Base-by-base conservation (phyloP, 768 basidiomycete genomes). In the Pisolithus orientalis region DNA sequence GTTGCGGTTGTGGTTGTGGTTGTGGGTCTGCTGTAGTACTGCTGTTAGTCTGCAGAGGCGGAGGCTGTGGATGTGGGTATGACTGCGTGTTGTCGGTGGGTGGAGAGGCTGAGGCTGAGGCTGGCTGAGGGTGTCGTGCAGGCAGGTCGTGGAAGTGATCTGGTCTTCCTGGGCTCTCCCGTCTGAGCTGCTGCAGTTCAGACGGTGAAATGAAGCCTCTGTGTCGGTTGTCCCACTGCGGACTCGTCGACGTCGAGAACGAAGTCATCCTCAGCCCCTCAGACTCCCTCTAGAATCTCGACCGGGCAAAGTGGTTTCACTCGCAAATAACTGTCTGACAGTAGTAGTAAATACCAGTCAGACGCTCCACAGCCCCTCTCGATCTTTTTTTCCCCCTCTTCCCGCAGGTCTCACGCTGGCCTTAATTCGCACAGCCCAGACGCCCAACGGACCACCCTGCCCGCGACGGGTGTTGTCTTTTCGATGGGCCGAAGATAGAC, bases 171-270 rank as follows among this genome's bases (percentile, higher is more conserved):
- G 67, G 68, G 8, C 68, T 68, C 0, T 64, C 34, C 52, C 70
- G 67, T 55, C 65, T 63, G 46, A 68, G 65, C 27, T 68, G 69
- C 53, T 70, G 68, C 4, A 68, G 57, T 32, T 59, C 65, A 29
- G 63, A 67, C 17, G 67, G 67, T 0, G 67, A 68, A 44, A 68
- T 70, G 43, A 68, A 68, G 7, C 67, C 67, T 11, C 67, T 65
- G 38, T 68, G 58, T 28, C 67, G 67, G 53, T 53, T 69, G 52
- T 68, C 67, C 67, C 67, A 68, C 58, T 70, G 68, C 28, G 67
- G 67, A 53, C 67, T 69, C 42, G 67, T 62, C 10, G 67, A 68
- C 1, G 52, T 27, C 52, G 28, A 32, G 55, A 21, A 48, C 16
- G 65, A 52, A 46, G 64, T 59, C 46, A 60, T 51, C 13, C 34